Conservation (phyloP, 495 filamentous ascomycete genomes). For the Penicillium canariense region DNA sequence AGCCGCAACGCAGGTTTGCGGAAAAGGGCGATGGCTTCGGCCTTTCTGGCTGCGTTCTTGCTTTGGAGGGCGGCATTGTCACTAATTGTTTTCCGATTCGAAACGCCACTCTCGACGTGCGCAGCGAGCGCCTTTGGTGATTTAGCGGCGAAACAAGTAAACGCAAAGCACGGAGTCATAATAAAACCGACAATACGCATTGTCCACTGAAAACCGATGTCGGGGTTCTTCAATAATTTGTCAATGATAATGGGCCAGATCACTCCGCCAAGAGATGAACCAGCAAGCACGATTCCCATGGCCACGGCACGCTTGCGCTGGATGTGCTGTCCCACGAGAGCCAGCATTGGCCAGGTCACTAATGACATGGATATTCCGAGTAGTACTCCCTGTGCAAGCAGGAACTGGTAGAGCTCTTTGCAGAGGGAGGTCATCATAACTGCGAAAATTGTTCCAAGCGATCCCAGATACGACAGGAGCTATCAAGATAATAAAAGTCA, state of each 20-base stretch:
- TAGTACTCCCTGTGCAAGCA: conserved; percentile 59
- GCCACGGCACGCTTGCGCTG: conserved; percentile 51
- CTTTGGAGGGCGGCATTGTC: not conserved
- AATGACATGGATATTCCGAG: conserved; percentile 50
- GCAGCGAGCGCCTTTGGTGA: not conserved
- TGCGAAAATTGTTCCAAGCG: conserved; percentile 36
- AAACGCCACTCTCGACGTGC: not conserved
- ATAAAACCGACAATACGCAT: conserved; percentile 50
- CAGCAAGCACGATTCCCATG: conserved; percentile 52
- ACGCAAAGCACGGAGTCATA: conserved; percentile 52
- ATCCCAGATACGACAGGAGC: conserved; percentile 29
- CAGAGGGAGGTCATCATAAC: conserved; percentile 61
- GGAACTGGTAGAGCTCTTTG: conserved; percentile 58
- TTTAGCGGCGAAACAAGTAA: conserved; percentile 42
- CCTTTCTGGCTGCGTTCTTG: conserved; percentile 1
- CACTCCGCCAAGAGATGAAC: conserved; percentile 58
- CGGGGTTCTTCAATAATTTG: conserved; percentile 27
- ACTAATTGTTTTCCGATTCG: not conserved
- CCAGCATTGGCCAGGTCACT: conserved; percentile 50
- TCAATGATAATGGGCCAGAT: conserved; percentile 47
- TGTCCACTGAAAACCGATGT: conserved; percentile 48
- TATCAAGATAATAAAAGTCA: conserved; percentile 1
- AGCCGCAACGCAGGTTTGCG: conserved; percentile 35
- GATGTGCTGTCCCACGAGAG: conserved; percentile 54
- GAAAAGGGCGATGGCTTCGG: conserved; percentile 24